Base-by-base conservation (phyloP, 1,139 yeast species). In the Torulaspora pretoriensis region DNA sequence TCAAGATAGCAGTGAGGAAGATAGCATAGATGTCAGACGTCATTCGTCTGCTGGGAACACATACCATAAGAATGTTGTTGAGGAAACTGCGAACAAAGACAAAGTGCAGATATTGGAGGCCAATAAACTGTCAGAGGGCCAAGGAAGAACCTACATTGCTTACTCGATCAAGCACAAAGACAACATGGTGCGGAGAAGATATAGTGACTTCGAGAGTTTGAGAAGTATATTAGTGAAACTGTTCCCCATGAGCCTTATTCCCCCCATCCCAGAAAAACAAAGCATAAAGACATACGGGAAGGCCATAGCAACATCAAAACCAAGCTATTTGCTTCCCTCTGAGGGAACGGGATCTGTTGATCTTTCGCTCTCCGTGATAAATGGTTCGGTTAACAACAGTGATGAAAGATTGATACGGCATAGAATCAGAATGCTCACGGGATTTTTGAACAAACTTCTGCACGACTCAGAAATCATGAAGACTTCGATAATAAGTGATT, bases 251-350 rank as follows among this genome's bases (percentile, higher is more conserved):
- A 67, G 81, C 10, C 74, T 92, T 4, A 78, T 92, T 4, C 98
- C 98, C 1, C 96, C 97, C 0, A 88, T 94, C 29, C 98, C 98
- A 0, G 96, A 90, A 52, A 92, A 92, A 65, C 96, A 92, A 45
- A 50, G 59, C 7, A 47, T 64, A 5, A 64, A 61, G 45, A 60
- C 57, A 23, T 61, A 61, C 45, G 54, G 65, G 10, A 59, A 59
- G 38, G 49, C 65, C 2, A 58, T 62, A 8, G 53, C 65, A 2
- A 59, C 63, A 4, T 52, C 61, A 8, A 55, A 53, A 23, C 53
- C 64, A 5, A 59, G 49, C 25, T 61, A 59, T 41, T 23, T 56
- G 12, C 42, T 61, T 35, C 65, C 65, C n/a, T 46, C 63, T 4
- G 64, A 61, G 32, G 53, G 51, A 9, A 49, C 57, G 2, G 63